Base-by-base conservation (phyloP, 768 basidiomycete genomes). In the Tylopilus balloui region DNA sequence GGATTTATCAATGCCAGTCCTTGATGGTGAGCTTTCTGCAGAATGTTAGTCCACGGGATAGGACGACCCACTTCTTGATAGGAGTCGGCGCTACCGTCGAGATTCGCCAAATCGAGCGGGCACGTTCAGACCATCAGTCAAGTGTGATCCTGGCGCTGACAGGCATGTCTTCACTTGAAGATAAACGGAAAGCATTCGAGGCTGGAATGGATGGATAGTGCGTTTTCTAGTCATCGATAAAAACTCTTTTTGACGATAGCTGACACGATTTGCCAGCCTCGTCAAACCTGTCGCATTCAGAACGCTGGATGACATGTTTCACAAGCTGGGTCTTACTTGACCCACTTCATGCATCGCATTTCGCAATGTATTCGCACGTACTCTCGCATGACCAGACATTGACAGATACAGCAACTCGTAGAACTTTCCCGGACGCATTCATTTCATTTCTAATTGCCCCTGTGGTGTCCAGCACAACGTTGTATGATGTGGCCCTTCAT, bases 231-330 rank as follows among this genome's bases (percentile, higher is more conserved):
- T 3, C 10, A 8, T 24, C 6, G n/a, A 46, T 6, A 6, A 4
- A 4, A 21, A 5, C 9, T 14, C 4, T 20, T 31, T n/a, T 34
- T 10, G 48, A 37, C 15, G 10, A 23, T 45, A 32, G 15, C 20
- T 51, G 19, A 57, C 36, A 21, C 34, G 21, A 27, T 14, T 37
- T 53, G 0, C 53, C 53, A 94, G 92, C 61, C 78, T 95, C 17
- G 90, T 96, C 49, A 97, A 97, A 67, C 94, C 94, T 11, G 92
- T 97, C 17, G 88, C 89, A n/a, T 88, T 97, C 71, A 91, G 86
- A 62, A 92, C 85, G 14, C 69, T 97, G 17, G 86, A 93, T 48
- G 80, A 84, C 56, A 88, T 88, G 80, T 89, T 92, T 63, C 76
- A 77, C 47, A 85, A 80, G 67, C 72, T 91, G 36, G 85, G 86